phyloP scores from a whole-genome alignment of 2,329 filamentous ascomycete genomes.

The Rutstroemia sydowiana region DNA sequence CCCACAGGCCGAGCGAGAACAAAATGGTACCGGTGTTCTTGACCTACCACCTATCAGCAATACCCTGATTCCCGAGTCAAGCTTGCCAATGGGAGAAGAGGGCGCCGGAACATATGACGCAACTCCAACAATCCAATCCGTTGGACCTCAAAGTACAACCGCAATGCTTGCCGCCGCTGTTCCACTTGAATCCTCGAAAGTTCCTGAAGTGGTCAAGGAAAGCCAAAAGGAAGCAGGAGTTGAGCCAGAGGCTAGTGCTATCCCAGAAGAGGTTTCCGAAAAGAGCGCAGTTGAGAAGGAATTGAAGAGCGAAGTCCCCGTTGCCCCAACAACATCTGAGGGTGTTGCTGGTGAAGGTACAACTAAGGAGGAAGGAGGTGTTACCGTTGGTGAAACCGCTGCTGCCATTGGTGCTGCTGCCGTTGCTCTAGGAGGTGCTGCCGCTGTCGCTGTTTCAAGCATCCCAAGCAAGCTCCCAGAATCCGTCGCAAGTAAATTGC shows the following conservation, averaged over 20 bases:
- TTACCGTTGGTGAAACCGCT: conserved; percentile 36
- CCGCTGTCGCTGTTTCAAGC: conserved; percentile 37
- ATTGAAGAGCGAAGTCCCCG: conserved; percentile 58
- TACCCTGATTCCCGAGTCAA: conserved; percentile 74
- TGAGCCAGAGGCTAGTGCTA: conserved; percentile 60
- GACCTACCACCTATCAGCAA: conserved; percentile 49
- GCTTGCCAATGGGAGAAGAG: conserved; percentile 54
- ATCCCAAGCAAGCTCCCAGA: conserved; percentile 46
- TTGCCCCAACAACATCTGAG: conserved; percentile 50
- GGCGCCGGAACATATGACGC: conserved; percentile 44
- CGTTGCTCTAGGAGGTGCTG: conserved; percentile 36
- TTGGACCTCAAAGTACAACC: conserved; percentile 39
- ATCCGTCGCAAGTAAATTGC: conserved; percentile 43
- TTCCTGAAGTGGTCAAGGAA: conserved; percentile 60
- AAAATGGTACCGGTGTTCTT: conserved; percentile 33
- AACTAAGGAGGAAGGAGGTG: conserved; percentile 44
- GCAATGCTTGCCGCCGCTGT: conserved; percentile 37
- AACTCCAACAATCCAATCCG: conserved; percentile 44
- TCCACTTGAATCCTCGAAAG: conserved; percentile 36
- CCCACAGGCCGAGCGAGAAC: conserved; percentile 32
- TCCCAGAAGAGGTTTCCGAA: conserved; percentile 58
- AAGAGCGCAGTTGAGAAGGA: conserved; percentile 67
- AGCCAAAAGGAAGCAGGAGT: conserved; percentile 61
- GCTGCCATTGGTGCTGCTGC: conserved; percentile 39
- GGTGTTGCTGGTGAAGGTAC: conserved; percentile 46